Base-by-base conservation (phyloP, 495 filamentous ascomycete species). In the Aspergillus panamensis region DNA sequence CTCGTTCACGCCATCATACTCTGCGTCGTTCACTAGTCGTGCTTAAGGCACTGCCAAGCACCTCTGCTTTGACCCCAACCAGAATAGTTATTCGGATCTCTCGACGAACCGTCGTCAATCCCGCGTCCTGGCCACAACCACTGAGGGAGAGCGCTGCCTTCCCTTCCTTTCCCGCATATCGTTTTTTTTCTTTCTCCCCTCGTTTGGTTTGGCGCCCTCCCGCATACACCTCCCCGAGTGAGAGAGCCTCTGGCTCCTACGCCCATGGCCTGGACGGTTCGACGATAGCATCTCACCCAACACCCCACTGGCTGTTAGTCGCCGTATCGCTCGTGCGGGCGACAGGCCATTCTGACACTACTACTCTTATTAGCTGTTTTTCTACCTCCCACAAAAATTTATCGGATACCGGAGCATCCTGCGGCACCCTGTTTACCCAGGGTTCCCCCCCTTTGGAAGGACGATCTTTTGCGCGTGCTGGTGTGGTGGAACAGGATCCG, bases 31-130 rank as follows among this genome's bases (percentile, higher is more conserved):
- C 20, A n/a, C 30, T 45, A 40, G 48, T 29, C 51, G n/a, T 17
- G 31, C 33, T 13, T 55, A 53, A 48, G 42, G 42, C 57, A 52
- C 42, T 57, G 64, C 64, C 64, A 66, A 63, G 64, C 52, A 12
- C 53, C 64, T 66, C 64, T 61, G 61, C 60, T 60, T 62, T 40
- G 53, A 32, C 52, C 52, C 48, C 48, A 55, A 43, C 51, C 45
- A 19, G 51, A 55, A 55, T 44, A n/a, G 10, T n/a, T 47, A 47
- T 35, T 52, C 16, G 10, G 20, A 44, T 13, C 49, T 53, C 56
- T 45, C 57, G 44, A 51, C 44, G 42, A 48, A 32, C 31, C 50
- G 33, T 10, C 21, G 29, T 30, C 21, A 53, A 32, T 10, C 49
- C 32, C 50, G 44, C 43, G 37, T 37, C 37, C 49, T 43, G 37